Base-by-base conservation (phyloP, 805 yeast species). In the Lachancea thermotolerans region DNA sequence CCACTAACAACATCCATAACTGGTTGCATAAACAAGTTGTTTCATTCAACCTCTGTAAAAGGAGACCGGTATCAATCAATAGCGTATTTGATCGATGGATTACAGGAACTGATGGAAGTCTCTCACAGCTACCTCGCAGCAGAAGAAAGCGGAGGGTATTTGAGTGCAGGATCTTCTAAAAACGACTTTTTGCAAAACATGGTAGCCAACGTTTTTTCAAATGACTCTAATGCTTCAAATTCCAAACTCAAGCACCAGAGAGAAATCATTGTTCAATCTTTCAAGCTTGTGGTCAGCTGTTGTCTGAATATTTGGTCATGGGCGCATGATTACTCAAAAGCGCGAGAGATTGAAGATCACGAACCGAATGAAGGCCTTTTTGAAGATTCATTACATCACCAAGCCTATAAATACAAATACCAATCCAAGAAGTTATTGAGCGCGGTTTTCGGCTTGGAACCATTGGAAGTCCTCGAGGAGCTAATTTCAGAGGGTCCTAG, bases 231-330 rank as follows among this genome's bases (percentile, higher is more conserved):
- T 64, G 72, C 30, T 55, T 75, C 42, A 65, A 55, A 75, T 15
- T 72, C 75, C 11, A 75, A 71, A 35, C 40, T 55, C 5, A 55
- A 51, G 41, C 60, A 60, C 45, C 79, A 78, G 49, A 64, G 81
- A 16, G 69, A 74, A 48, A 71, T 81, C 1, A 71, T 85, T 5
- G 62, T 82, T n/a, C 67, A 77, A 38, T 75, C 89, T 4, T 76
- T 87, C 58, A 81, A 78, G 46, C 78, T 75, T 47, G 78, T 85
- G 1, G 73, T 78, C 1, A 63, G 60, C 25, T 66, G 76, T 0
- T 72, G 83, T 27, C 82, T 76, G 49, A 68, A 71, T 10, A 73
- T 88, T 10, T 90, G 96, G 96, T 58, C 75, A 80, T 6, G 95
- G 67, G 57, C 65, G 6, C 45, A 48, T 14, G 11, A 16, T 3